Conservation (phyloP, 2,329 filamentous ascomycete species). For the Aureobasidium subglaciale region DNA sequence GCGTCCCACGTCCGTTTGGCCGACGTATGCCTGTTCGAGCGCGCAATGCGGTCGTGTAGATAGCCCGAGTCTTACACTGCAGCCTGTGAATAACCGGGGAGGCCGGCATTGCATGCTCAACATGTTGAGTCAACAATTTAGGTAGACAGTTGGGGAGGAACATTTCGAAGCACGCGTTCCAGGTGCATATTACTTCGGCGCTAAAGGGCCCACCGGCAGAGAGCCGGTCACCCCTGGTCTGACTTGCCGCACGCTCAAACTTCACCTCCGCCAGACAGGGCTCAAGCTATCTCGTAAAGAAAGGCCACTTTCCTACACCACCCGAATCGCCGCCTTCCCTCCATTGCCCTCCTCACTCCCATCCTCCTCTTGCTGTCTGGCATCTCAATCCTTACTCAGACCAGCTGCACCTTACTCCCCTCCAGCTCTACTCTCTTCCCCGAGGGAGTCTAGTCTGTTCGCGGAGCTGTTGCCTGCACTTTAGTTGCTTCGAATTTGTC, state of each 20-base stretch:
- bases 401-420: background rate
- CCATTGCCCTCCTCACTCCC: background rate
- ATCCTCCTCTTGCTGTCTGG: constrained; percentile 9
- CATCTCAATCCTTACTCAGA: constrained; percentile 12
- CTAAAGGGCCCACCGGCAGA: constrained; percentile 7
- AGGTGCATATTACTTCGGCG: constrained; percentile 11
- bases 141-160: background rate
- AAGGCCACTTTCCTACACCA: constrained; percentile 15
- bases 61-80: constrained; percentile 2
- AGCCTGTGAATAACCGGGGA: constrained; percentile 4
- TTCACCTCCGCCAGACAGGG: constrained; percentile 2
- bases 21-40: background rate
- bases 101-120: constrained; percentile 2
- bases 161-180: constrained; percentile 10
- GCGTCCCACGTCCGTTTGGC: background rate
- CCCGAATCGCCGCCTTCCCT: constrained; percentile 11
- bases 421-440: constrained; percentile 11
- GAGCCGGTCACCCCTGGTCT: constrained; percentile 5
- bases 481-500: constrained; percentile 16
- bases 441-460: constrained; percentile 9
- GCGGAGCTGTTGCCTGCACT: constrained; percentile 13
- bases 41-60: background rate
- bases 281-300: constrained; percentile 16
- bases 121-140: constrained; percentile 3
- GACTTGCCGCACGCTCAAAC: constrained; percentile 13